A percentile compares a stretch with the other conserved stretches of the same genome.
phyloP scores from a whole-genome alignment of 176 grass and related monocot species.

The Rhynchospora breviuscula region DNA sequence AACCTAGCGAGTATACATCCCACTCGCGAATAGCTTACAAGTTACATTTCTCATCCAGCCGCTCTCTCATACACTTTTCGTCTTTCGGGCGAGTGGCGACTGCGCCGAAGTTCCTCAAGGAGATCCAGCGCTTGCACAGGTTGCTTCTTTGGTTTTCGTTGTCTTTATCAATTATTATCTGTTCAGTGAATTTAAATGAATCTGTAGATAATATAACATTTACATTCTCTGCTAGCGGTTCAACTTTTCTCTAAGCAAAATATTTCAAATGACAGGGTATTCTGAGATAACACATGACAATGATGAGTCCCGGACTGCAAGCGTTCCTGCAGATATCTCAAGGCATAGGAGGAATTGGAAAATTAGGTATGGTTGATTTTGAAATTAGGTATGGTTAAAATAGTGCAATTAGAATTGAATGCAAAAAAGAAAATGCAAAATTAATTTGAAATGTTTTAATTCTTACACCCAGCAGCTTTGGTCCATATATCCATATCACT shows the following conservation, averaged over 20 bases:
- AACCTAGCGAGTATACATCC: too few species aligned
- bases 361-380: background rate
- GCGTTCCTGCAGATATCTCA: background rate
- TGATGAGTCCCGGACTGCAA: background rate
- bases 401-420: too few species aligned
- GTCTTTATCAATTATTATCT: background rate
- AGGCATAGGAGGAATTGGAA: background rate
- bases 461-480: too few species aligned
- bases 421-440: too few species aligned
- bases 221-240: background rate
- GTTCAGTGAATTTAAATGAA: background rate
- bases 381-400: background rate
- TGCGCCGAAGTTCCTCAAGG: background rate
- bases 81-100: too few species aligned
- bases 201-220: background rate
- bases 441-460: too few species aligned
- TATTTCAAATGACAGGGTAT: background rate
- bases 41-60: too few species aligned
- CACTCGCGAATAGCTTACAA: too few species aligned
- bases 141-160: background rate
- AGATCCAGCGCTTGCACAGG: background rate
- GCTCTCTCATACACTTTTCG: too few species aligned
- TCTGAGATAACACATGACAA: background rate
- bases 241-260: background rate
- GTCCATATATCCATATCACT: too few species aligned